Evolutionary conservation across 306 rosid species (phyloP).

Genomic region (Pyrus pyrifolia): DNA sequence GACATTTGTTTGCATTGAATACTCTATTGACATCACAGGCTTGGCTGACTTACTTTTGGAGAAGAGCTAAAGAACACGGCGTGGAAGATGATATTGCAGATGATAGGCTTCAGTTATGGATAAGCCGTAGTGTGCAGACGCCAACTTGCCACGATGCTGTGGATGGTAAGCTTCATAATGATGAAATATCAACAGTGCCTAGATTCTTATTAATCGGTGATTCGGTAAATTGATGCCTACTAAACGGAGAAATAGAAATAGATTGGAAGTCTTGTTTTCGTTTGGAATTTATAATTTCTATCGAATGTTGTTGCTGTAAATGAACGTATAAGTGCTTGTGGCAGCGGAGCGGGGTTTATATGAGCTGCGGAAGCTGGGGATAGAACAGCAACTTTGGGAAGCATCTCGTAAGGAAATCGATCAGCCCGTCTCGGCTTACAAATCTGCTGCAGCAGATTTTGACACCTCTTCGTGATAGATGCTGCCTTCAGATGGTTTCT

Average conservation of each 20-base stretch:
- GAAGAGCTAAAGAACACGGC: slow-evolving; percentile 81
- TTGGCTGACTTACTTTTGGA: slow-evolving; percentile 92
- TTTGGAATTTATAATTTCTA: neutral
- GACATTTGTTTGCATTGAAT: neutral
- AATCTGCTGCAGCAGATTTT: slow-evolving; percentile 38
- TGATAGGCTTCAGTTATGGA: slow-evolving; percentile 85
- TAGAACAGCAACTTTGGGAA: slow-evolving; percentile 97
- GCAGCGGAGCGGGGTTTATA: slow-evolving; percentile 82
- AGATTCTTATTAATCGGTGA: neutral
- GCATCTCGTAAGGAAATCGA: slow-evolving; percentile 89
- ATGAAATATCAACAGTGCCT: neutral
- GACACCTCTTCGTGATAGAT: slow-evolving; percentile 25
- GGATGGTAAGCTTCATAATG: slow-evolving; percentile 53
- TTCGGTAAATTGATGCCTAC: neutral
- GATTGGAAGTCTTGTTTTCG: neutral
- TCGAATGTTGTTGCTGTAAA: slow-evolving; percentile 1
- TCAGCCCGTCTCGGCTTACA: slow-evolving; percentile 44
- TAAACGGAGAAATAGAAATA: neutral
- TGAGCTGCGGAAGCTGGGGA: slow-evolving; percentile 90
- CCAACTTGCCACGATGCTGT: slow-evolving; percentile 95
- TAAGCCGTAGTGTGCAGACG: slow-evolving; percentile 58
- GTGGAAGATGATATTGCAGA: slow-evolving; percentile 92
- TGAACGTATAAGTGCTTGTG: slow-evolving; percentile 9
- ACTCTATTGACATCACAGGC: slow-evolving; percentile 37
- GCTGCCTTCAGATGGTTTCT: slow-evolving; percentile 8